Evolutionary conservation across 2,329 filamentous ascomycete genomes (phyloP).

Genomic region (Colletotrichum acutatum): DNA sequence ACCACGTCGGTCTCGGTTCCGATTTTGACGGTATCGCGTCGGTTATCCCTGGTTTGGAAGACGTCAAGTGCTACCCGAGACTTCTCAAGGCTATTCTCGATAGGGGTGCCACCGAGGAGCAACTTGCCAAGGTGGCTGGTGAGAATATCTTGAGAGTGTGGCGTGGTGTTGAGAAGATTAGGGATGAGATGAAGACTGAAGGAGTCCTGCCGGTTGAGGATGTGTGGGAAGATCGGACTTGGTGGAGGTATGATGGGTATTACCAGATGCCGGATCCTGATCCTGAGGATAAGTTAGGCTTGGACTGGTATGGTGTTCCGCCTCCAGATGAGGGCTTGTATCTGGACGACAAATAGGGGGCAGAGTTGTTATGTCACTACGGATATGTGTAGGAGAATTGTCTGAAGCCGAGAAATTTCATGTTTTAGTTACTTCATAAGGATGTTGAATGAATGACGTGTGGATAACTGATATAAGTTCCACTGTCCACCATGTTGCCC

Average conservation of each 20-base stretch:
- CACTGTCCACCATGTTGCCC: no score
- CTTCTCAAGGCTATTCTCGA: conserved; percentile 48
- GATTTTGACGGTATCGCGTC: conserved; percentile 49
- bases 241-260: conserved; percentile 46
- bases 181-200: conserved; percentile 44
- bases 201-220: conserved; percentile 47
- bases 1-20: conserved; percentile 50
- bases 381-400: no score
- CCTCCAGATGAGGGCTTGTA: conserved; percentile 29
- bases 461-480: no score
- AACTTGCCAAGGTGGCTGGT: conserved; percentile 48
- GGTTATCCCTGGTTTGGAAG: conserved; percentile 41
- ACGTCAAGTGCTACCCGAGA: conserved; percentile 43
- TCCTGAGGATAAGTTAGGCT: conserved; percentile 44
- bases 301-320: conserved; percentile 43
- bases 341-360: conserved; percentile 1
- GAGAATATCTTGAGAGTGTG: conserved; percentile 51
- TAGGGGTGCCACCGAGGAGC: conserved; percentile 50
- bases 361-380: no score
- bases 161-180: conserved; percentile 38
- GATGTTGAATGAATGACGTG: no score
- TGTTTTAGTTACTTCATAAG: background rate
- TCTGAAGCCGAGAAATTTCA: background rate
- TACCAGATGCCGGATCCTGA: conserved; percentile 48
- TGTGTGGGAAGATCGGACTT: conserved; percentile 46